Base-by-base conservation (phyloP, 2,329 filamentous ascomycete genomes). In the Pyrenophora seminiperda region DNA sequence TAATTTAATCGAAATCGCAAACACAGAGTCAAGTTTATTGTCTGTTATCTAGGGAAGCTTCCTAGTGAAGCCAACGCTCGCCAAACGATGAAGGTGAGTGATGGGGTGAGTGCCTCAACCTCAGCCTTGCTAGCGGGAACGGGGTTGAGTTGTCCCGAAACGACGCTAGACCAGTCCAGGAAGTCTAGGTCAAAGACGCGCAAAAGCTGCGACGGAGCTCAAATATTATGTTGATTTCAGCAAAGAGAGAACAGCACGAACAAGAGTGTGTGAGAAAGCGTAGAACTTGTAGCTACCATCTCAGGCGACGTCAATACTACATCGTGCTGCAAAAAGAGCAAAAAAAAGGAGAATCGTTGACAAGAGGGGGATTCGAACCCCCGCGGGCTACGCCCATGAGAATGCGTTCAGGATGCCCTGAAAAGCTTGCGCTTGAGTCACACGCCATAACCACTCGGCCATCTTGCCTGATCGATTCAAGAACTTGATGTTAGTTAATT, bases 321-420 rank as follows among this genome's bases (percentile, higher is more conserved):
- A n/a, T n/a, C n/a, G n/a, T n/a, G n/a, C n/a, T n/a, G n/a, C n/a
- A n/a, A n/a, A n/a, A n/a, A n/a, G n/a, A n/a, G n/a, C n/a, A n/a
- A n/a, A n/a, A n/a, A n/a, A n/a, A n/a, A n/a, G n/a, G n/a, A n/a
- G n/a, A n/a, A n/a, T n/a, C n/a, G n/a, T n/a, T n/a, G n/a, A n/a
- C n/a, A n/a, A n/a, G n/a, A n/a, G n/a, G n/a, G n/a, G n/a, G n/a
- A 56, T 53, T 56, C 53, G 53, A 56, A 56, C 53, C 53, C 53
- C 33, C 50, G 54, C 50, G 50, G 54, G 54, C 50, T 48, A 57
- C 54, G 50, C 54, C 54, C 50, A 57, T 57, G 54, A 57, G 54
- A 57, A 57, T 54, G 38, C 50, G 20, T 17, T 30, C 39, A 47
- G 27, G 39, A 38, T 17, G 6, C 20, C 41, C 41, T 47, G 42